phyloP scores from a whole-genome alignment of 805 yeast species.

The Candida coquimbonensis region DNA sequence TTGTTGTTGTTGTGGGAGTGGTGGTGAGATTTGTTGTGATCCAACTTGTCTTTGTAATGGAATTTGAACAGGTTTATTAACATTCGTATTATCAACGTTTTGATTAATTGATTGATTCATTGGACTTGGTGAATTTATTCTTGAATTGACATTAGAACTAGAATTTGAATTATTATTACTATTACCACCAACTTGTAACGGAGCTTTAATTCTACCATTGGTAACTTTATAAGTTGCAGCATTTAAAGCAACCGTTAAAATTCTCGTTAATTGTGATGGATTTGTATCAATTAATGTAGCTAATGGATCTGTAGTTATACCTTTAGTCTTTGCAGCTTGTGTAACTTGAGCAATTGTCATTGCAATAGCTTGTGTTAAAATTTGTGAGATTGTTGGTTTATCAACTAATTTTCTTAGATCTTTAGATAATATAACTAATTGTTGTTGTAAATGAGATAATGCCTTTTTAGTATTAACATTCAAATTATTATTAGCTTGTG shows the following conservation, averaged over 20 bases:
- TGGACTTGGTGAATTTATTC: conserved; percentile 12
- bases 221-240: conserved; percentile 64
- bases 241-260: conserved; percentile 72
- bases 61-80: neutral
- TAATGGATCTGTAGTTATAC: conserved; percentile 71
- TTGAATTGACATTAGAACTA: conserved; percentile 9
- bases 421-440: conserved; percentile 71
- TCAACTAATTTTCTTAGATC: conserved; percentile 63
- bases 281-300: conserved; percentile 73
- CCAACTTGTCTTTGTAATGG: neutral
- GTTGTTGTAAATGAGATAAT: conserved; percentile 78
- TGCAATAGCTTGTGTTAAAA: conserved; percentile 85
- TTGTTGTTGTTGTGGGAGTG: neutral
- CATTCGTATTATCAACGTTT: too few relatives aligned
- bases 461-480: conserved; percentile 48
- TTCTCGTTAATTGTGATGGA: conserved; percentile 73
- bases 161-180: conserved; percentile 3
- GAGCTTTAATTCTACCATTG: conserved; percentile 42
- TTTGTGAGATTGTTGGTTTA: conserved; percentile 75
- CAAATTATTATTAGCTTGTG: conserved; percentile 14
- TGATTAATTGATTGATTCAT: neutral
- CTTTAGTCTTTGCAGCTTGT: conserved; percentile 80
- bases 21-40: too few relatives aligned
- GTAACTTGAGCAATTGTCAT: conserved; percentile 88
- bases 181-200: conserved; percentile 25